Evolutionary conservation across 257 asterid species (phyloP).

Genomic region (Linderniella brevidens): DNA sequence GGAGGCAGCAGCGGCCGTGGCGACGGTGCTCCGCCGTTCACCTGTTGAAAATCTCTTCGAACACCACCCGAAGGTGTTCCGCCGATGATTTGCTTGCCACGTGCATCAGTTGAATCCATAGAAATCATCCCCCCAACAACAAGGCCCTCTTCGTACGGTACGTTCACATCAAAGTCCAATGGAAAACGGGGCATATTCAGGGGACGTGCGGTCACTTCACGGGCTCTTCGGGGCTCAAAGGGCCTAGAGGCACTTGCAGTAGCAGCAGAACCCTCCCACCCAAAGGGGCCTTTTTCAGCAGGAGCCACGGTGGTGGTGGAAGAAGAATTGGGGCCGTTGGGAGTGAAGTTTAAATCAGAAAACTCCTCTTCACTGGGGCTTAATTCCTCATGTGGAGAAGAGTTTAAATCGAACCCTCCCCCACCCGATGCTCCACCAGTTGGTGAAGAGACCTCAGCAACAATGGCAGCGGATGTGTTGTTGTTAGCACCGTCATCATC

Average conservation of each 20-base stretch:
- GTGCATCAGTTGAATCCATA: slow-evolving; percentile 15
- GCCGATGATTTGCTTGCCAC: slow-evolving; percentile 10
- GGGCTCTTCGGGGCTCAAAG: slow-evolving; percentile 72
- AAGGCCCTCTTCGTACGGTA: slow-evolving; percentile 24
- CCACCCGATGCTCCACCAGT: slow-evolving; percentile 16
- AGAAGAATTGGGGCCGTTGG: slow-evolving; percentile 27
- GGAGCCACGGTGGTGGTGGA: slow-evolving; percentile 69
- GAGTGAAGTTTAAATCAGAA: slow-evolving; percentile 31
- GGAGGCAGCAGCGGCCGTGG: slow-evolving; percentile 26
- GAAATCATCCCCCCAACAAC: slow-evolving; percentile 29
- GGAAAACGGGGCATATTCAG: slow-evolving; percentile 16
- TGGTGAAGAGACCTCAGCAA: slow-evolving; percentile 14
- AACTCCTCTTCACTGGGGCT: slow-evolving; percentile 51
- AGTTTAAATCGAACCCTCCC: slow-evolving; percentile 30
- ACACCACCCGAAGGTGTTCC: slow-evolving; percentile 35
- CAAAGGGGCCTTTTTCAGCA: slow-evolving; percentile 74
- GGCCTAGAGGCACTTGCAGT: slow-evolving; percentile 97
- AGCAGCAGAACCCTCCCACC: slow-evolving; percentile 96
- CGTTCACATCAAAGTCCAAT: slow-evolving; percentile 39
- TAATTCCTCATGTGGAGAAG: slow-evolving; percentile 67
- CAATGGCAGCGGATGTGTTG: slow-evolving; percentile 12
- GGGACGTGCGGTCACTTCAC: slow-evolving; percentile 17
- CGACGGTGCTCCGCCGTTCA: slow-evolving; percentile 7
- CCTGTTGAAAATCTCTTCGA: slow-evolving; percentile 24
- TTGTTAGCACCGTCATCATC: slow-evolving; percentile 19